Conservation (phyloP, 768 basidiomycete species). For the Suillus occidentalis region DNA sequence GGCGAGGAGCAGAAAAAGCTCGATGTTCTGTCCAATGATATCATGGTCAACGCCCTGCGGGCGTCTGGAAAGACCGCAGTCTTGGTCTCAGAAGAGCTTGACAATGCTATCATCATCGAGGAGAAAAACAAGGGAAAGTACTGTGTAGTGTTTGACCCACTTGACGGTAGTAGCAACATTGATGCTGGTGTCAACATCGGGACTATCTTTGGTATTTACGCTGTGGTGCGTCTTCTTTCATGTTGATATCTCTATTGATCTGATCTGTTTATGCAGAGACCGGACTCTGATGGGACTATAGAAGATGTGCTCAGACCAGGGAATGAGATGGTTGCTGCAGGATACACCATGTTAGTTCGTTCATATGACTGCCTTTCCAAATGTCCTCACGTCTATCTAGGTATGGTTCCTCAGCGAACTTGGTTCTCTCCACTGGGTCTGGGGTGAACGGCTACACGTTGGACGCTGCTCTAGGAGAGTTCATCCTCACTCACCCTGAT, state of each 20-base stretch:
- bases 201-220: constrained; percentile 97
- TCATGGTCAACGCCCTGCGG: constrained; percentile 96
- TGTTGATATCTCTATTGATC: not conserved
- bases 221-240: constrained; percentile 59
- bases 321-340: constrained; percentile 95
- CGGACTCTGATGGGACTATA: constrained; percentile 76
- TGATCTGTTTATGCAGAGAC: constrained; percentile 45
- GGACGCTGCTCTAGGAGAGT: constrained; percentile 93
- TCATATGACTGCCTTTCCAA: not conserved
- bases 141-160: constrained; percentile 98
- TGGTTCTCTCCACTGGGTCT: constrained; percentile 91
- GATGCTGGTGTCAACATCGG: constrained; percentile 98
- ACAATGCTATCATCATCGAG: constrained; percentile 90
- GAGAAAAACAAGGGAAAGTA: constrained; percentile 80
- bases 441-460: constrained; percentile 99
- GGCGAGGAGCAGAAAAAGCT: constrained; percentile 99
- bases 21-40: constrained; percentile 96
- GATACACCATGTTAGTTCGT: constrained; percentile 87
- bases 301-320: constrained; percentile 92
- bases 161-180: constrained; percentile 96
- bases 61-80: constrained; percentile 98
- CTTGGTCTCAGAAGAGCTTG: constrained; percentile 94
- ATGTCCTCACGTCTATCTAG: constrained; percentile 29
- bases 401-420: constrained; percentile 95
- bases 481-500: constrained; percentile 97